A percentile compares a stretch with the other conserved stretches of the same genome.
These are phyloP conservation scores for Thuja plicata DNA, from an alignment of 83 land plant genomes.

Conservation along the genomic window DNA sequence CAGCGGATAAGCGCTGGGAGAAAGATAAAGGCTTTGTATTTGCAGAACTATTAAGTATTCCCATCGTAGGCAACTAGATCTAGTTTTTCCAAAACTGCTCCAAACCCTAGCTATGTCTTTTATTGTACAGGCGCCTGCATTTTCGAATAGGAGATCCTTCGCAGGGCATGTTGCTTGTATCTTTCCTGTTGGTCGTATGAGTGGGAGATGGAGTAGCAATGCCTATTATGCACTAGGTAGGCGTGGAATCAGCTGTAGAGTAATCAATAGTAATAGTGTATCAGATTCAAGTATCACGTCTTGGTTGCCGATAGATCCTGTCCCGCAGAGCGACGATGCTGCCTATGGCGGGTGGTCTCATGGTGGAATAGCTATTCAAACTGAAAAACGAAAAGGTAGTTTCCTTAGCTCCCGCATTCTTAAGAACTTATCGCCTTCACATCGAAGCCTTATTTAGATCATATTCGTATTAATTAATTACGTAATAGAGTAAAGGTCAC, in stretches of 20 bases:
- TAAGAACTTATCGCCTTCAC: background rate
- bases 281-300: background rate
- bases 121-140: background rate
- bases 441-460: background rate
- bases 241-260: background rate
- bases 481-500: no score
- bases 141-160: background rate
- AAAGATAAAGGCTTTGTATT: no score
- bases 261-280: background rate
- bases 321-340: background rate
- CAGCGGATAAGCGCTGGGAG: no score
- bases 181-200: background rate
- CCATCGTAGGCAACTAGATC: background rate
- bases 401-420: background rate
- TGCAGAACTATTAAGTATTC: background rate
- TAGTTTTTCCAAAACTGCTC: background rate
- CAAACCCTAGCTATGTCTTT: background rate
- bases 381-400: background rate
- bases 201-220: background rate
- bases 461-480: no score
- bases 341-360: constrained; percentile 8
- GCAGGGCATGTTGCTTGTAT: background rate
- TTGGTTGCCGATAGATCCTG: background rate
- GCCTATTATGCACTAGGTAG: background rate
- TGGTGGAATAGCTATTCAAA: background rate